Evolutionary conservation across 805 yeast species (phyloP).

Genomic region (Helenozyma rhizophorensis): DNA sequence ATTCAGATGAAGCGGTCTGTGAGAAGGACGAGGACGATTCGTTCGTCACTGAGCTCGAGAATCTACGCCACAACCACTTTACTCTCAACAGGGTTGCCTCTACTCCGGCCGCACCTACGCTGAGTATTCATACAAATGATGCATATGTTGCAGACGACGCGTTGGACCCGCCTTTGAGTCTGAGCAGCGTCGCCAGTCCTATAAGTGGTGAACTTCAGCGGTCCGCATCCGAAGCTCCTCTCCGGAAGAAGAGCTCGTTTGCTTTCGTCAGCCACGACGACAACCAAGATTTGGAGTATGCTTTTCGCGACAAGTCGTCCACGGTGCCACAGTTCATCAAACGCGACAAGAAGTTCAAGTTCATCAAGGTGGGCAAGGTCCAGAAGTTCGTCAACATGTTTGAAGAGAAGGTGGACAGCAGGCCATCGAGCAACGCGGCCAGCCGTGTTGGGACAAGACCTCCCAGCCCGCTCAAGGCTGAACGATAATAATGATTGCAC

Average conservation of each 20-base stretch:
- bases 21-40: conserved; percentile 6
- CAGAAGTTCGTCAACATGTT: conserved; percentile 42
- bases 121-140: too few species aligned
- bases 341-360: conserved; percentile 39
- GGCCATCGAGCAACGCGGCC: conserved; percentile 7
- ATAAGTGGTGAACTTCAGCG: too few species aligned
- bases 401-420: conserved; percentile 27
- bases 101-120: too few species aligned
- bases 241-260: conserved; percentile 13
- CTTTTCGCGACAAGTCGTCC: conserved; percentile 23
- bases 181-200: too few species aligned
- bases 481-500: conserved; percentile 2
- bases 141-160: too few species aligned
- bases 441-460: conserved; percentile 14
- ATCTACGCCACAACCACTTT: conserved; percentile 30
- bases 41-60: conserved; percentile 22
- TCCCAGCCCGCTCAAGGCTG: conserved; percentile 9
- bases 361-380: conserved; percentile 43
- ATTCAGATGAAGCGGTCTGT: not conserved
- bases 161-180: too few species aligned
- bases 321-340: conserved; percentile 32
- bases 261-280: conserved; percentile 26
- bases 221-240: too few species aligned
- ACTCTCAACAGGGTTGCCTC: too few species aligned
- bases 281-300: conserved; percentile 26